phyloP scores from a whole-genome alignment of 2,329 filamentous ascomycete species.

The Phaeophleospora eucalypticola region DNA sequence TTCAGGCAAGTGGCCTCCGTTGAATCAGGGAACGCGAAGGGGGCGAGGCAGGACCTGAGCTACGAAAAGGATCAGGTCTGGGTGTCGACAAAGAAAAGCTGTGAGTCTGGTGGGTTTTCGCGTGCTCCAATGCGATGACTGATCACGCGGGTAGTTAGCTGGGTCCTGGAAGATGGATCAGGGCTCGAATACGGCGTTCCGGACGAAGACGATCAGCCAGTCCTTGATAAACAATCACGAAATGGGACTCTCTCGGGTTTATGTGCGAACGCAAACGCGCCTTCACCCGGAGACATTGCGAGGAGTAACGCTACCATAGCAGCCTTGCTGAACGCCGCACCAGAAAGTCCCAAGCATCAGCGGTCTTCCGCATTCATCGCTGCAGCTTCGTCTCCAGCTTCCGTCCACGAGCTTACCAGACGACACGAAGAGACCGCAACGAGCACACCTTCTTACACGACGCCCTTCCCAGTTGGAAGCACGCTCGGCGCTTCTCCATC shows the following conservation, averaged over 20 bases:
- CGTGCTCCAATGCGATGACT: background rate
- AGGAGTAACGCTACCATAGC: background rate
- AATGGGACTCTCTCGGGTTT: background rate
- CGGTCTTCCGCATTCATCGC: background rate
- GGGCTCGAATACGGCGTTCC: conserved; percentile 21
- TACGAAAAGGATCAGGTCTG: conserved; percentile 19
- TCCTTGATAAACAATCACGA: background rate
- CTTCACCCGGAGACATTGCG: background rate
- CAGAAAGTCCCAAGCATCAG: background rate
- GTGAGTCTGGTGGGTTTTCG: conserved; percentile 5
- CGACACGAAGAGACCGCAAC: conserved; percentile 13
- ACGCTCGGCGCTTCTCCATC: conserved; percentile 5
- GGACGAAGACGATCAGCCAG: conserved; percentile 11
- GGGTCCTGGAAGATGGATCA: conserved; percentile 20
- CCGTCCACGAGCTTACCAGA: conserved; percentile 17
- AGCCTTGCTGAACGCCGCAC: background rate
- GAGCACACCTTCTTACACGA: conserved; percentile 4
- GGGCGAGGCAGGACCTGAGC: conserved; percentile 10
- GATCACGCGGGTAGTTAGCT: conserved; percentile 10
- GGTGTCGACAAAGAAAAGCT: conserved; percentile 18
- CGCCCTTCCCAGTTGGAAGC: conserved; percentile 9
- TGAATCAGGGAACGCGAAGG: conserved; percentile 11
- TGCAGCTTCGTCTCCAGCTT: conserved; percentile 14
- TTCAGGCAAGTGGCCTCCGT: conserved; percentile 21
- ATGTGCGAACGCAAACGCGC: background rate